phyloP scores from a whole-genome alignment of 2,329 filamentous ascomycete species.

The Basipetospora sp. region DNA sequence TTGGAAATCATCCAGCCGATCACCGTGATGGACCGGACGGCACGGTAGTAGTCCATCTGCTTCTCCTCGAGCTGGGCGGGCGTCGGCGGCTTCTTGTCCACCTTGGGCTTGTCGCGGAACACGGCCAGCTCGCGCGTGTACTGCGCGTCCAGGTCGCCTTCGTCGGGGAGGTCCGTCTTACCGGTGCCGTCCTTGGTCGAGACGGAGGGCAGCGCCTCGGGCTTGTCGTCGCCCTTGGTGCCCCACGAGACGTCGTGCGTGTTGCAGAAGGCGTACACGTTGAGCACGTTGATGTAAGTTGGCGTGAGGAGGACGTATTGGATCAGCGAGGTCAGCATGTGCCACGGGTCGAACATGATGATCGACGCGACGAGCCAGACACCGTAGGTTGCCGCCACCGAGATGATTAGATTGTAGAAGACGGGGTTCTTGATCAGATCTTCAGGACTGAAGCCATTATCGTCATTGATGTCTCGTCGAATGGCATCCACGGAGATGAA shows the following conservation, averaged over 20 bases:
- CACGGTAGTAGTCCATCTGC: constrained; percentile 97
- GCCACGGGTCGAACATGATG: constrained; percentile 95
- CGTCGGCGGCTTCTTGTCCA: constrained; percentile 49
- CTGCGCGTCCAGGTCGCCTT: constrained; percentile 85
- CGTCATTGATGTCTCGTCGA: constrained; percentile 47
- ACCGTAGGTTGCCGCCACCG: constrained; percentile 78
- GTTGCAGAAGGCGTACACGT: constrained; percentile 98
- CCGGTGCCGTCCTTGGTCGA: constrained; percentile 77
- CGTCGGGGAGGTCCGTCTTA: constrained; percentile 90
- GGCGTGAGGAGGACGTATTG: constrained; percentile 93
- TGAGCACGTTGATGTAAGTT: constrained; percentile 95
- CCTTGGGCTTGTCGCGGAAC: constrained; percentile 60
- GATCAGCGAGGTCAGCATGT: constrained; percentile 90
- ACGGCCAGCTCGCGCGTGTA: constrained; percentile 72
- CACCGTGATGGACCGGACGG: constrained; percentile 82
- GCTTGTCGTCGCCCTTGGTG: constrained; percentile 93
- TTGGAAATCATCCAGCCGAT: constrained; percentile 95
- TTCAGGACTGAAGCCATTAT: constrained; percentile 49
- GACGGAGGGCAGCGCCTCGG: constrained; percentile 76
- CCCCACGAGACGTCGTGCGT: constrained; percentile 97
- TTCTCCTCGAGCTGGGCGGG: constrained; percentile 51
- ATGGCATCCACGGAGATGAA: constrained; percentile 88
- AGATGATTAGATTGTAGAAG: constrained; percentile 89
- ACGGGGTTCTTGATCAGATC: constrained; percentile 73
- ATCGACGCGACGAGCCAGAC: constrained; percentile 85